These are phyloP conservation scores for Pseudopithomyces maydicus DNA, from an alignment of 2,329 filamentous ascomycete genomes.

Conservation along the genomic window DNA sequence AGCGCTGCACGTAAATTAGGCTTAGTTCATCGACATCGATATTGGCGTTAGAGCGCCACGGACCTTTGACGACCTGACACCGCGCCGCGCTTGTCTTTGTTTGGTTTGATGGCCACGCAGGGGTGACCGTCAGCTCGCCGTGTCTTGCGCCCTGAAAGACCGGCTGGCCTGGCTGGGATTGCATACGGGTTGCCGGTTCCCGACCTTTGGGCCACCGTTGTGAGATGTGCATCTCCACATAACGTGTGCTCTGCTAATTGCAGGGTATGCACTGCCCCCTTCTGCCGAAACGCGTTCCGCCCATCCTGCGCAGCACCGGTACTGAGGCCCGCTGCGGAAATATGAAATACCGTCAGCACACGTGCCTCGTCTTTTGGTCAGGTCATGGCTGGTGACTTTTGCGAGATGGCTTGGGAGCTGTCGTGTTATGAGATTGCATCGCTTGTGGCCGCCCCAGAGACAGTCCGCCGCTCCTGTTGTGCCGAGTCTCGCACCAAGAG, in stretches of 20 bases:
- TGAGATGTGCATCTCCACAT: neutral
- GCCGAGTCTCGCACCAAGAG: neutral
- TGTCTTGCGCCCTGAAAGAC: neutral
- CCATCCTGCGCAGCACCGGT: neutral
- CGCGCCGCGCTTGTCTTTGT: slow-evolving; percentile 1
- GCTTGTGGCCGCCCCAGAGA: neutral
- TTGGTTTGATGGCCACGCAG: neutral
- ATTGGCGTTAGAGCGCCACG: slow-evolving; percentile 3
- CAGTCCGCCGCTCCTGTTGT: neutral
- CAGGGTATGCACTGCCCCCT: slow-evolving; percentile 5
- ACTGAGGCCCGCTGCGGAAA: slow-evolving; percentile 3
- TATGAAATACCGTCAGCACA: neutral
- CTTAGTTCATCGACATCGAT: slow-evolving; percentile 8
- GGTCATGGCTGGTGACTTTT: neutral
- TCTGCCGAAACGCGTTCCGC: neutral
- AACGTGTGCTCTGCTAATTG: slow-evolving; percentile 5
- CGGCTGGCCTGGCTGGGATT: neutral
- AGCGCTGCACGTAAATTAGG: slow-evolving; percentile 3
- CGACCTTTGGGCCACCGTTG: neutral
- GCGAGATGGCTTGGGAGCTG: neutral
- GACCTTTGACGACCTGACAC: neutral
- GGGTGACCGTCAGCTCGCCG: neutral
- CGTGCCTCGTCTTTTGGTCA: slow-evolving; percentile 2
- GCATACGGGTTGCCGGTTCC: neutral
- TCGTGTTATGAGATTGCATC: neutral